A percentile compares a stretch with the other conserved stretches of the same genome.
Evolutionary conservation across 129 eudicot genomes (phyloP).

Genomic region (Arctium minus): DNA sequence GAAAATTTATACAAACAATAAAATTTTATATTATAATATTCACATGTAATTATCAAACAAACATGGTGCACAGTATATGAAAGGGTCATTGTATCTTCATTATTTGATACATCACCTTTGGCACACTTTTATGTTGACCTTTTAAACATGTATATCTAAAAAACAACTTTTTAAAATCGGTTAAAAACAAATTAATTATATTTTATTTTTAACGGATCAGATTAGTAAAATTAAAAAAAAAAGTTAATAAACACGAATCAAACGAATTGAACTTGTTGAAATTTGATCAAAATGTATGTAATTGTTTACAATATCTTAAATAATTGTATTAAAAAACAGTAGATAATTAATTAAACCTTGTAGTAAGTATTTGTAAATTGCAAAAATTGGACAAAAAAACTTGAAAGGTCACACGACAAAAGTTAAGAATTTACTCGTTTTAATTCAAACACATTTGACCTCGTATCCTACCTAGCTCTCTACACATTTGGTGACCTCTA

Average conservation of each 20-base stretch:
- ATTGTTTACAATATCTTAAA: background rate
- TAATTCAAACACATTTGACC: too few species aligned
- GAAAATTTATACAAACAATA: background rate
- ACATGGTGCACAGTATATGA: slow-evolving; percentile 6
- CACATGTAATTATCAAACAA: background rate
- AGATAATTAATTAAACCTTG: too few species aligned
- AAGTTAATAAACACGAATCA: background rate
- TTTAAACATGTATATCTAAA: background rate
- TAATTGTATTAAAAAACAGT: background rate
- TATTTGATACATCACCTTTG: slow-evolving; percentile 28
- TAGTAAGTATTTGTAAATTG: too few species aligned
- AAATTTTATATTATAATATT: too few species aligned
- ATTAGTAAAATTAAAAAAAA: background rate
- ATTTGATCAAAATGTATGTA: background rate
- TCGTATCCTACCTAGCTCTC: background rate
- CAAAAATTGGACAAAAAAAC: background rate
- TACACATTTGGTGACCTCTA: background rate
- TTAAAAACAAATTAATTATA: background rate
- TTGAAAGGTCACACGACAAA: background rate
- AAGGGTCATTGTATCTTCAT: slow-evolving; percentile 22
- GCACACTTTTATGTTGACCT: slow-evolving; percentile 5
- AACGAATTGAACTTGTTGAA: background rate
- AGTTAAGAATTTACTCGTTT: background rate
- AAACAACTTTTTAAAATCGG: background rate
- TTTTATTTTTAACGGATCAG: background rate